A percentile compares a stretch with the other conserved stretches of the same genome.
Evolutionary conservation across 257 asterid species (phyloP).

Genomic region (Salvia splendens): DNA sequence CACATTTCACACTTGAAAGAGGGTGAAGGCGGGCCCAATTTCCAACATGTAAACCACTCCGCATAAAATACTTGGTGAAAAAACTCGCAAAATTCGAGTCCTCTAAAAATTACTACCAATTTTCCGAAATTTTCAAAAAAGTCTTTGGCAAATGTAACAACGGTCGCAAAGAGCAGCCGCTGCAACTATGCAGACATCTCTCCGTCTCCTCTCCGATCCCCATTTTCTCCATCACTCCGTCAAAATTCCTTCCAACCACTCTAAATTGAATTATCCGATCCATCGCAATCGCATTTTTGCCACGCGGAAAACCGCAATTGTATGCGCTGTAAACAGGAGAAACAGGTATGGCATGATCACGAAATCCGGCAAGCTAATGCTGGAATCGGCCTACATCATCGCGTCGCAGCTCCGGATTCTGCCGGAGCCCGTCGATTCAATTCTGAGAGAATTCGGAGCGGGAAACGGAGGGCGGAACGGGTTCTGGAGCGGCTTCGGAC

Average conservation of each 20-base stretch:
- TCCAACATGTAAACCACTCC: constrained; percentile 1
- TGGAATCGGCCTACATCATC: constrained; percentile 61
- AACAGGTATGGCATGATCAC: constrained; percentile 35
- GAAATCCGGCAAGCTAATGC: constrained; percentile 48
- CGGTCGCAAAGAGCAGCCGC: constrained; percentile 31
- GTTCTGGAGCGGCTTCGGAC: constrained; percentile 49
- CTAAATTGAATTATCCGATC: background rate
- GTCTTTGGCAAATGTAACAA: constrained; percentile 26
- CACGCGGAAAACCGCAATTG: constrained; percentile 31
- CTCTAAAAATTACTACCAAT: background rate
- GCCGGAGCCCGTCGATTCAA: constrained; percentile 63
- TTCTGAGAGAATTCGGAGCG: constrained; percentile 58
- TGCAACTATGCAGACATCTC: constrained; percentile 27
- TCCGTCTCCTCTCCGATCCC: constrained; percentile 31
- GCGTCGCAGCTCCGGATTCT: constrained; percentile 65
- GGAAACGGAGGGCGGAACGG: constrained; percentile 63
- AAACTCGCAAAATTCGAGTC: background rate
- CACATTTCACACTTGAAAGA: too few species aligned
- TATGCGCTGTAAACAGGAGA: constrained; percentile 52
- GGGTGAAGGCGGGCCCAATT: background rate
- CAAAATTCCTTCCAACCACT: background rate
- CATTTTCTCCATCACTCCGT: constrained; percentile 2
- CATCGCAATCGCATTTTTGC: constrained; percentile 3
- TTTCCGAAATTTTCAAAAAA: constrained; percentile 9
- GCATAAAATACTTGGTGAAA: background rate